phyloP scores from a whole-genome alignment of 1,139 yeast genomes.

The Zhuliangozyma blackwelliae region DNA sequence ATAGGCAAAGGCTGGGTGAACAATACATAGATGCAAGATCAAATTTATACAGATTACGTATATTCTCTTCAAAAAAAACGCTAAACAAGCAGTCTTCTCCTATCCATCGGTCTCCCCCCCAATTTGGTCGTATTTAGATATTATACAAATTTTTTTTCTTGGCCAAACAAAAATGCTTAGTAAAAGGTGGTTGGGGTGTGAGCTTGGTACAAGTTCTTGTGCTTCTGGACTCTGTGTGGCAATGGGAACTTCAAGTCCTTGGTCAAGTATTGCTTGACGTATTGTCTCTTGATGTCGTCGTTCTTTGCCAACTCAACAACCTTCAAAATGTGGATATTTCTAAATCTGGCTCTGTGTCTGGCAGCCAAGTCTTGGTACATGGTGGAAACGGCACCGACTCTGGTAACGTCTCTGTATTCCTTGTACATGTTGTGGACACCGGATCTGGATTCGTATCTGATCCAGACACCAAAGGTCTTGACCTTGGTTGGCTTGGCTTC shows the following conservation, averaged over 20 bases:
- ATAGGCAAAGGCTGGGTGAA: too few relatives aligned
- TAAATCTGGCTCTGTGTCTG: constrained; percentile 99
- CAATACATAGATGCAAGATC: too few relatives aligned
- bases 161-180: constrained; percentile 34
- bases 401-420: constrained; percentile 99
- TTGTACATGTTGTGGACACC: constrained; percentile 99
- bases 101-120: too few relatives aligned
- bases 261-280: constrained; percentile 94
- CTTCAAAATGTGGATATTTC: constrained; percentile 97
- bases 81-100: too few relatives aligned
- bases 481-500: constrained; percentile 99
- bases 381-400: constrained; percentile 98
- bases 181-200: constrained; percentile 97
- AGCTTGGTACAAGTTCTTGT: constrained; percentile 82
- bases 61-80: too few relatives aligned
- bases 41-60: too few relatives aligned
- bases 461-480: constrained; percentile 99
- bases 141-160: too few relatives aligned
- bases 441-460: constrained; percentile 99
- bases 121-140: too few relatives aligned
- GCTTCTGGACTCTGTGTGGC: constrained; percentile 98
- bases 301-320: constrained; percentile 98
- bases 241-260: constrained; percentile 99
- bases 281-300: constrained; percentile 98
- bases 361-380: constrained; percentile 99